Conservation (phyloP, 1,284 basidiomycete genomes). For the Vanrija humicola region DNA sequence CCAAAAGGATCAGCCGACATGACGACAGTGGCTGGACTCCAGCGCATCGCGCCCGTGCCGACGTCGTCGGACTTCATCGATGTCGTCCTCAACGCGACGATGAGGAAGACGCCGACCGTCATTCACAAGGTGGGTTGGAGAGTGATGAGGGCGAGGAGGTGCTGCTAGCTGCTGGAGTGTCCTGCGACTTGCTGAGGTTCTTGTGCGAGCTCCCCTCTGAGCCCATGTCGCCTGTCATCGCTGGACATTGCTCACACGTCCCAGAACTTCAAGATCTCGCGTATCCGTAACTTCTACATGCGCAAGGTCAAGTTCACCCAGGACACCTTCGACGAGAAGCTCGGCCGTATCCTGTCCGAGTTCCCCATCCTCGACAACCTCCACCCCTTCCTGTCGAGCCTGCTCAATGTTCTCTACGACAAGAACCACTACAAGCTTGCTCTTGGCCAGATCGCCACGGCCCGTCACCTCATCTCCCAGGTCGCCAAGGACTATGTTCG, state of each 20-base stretch:
- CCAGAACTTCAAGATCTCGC: conserved; percentile 93
- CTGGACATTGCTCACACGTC: conserved; percentile 91
- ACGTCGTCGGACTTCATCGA: conserved; percentile 93
- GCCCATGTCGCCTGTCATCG: not conserved
- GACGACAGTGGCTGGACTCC: conserved; percentile 59
- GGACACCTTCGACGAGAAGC: conserved; percentile 94
- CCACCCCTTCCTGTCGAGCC: conserved; percentile 86
- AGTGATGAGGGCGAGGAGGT: too few species aligned
- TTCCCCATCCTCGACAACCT: conserved; percentile 97
- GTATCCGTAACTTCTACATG: conserved; percentile 73
- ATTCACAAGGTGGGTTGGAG: conserved; percentile 68
- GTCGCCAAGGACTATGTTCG: conserved; percentile 94
- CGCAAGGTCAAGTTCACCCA: conserved; percentile 99
- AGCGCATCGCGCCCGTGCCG: conserved; percentile 95
- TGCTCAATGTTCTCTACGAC: conserved; percentile 96
- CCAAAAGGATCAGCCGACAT: conserved; percentile 22
- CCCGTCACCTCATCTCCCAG: conserved; percentile 88
- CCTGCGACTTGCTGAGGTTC: not conserved
- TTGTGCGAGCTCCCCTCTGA: not conserved
- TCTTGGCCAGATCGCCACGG: conserved; percentile 87
- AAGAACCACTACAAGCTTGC: conserved; percentile 99
- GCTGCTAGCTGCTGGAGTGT: not conserved
- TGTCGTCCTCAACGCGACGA: conserved; percentile 82
- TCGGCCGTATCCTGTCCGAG: conserved; percentile 86
- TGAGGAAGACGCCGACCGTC: conserved; percentile 92